A percentile compares a stretch with the other conserved stretches of the same genome.
Evolutionary conservation across 371 early-diverging fungal genomes (phyloP).

Genomic region (Coemansia sp.): DNA sequence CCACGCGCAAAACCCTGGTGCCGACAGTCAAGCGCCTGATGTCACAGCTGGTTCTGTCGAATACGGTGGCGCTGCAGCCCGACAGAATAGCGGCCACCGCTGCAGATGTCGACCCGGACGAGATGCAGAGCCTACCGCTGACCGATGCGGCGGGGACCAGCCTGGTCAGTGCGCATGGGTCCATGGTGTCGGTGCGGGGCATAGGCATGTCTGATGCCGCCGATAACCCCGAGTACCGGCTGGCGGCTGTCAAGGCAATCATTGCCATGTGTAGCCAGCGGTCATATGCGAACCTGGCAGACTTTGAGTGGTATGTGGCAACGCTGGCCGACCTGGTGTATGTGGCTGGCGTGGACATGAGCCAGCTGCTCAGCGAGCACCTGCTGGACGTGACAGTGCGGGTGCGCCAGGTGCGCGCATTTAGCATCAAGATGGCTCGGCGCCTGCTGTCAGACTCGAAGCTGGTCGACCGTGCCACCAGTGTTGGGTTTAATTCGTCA

Average conservation of each 20-base stretch:
- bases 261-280: conserved; percentile 78
- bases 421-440: conserved; percentile 75
- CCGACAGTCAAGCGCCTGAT: conserved; percentile 83
- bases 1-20: conserved; percentile 71
- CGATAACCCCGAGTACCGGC: conserved; percentile 74
- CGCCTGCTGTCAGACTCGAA: conserved; percentile 30
- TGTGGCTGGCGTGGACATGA: conserved; percentile 73
- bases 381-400: conserved; percentile 89
- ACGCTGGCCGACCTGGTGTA: conserved; percentile 75
- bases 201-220: conserved; percentile 24
- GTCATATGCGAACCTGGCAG: conserved; percentile 78
- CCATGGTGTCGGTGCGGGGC: conserved; percentile 6
- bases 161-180: conserved; percentile 32
- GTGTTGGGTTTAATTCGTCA: conserved; percentile 66
- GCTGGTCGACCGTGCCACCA: conserved; percentile 60
- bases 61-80: conserved; percentile 36
- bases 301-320: conserved; percentile 95
- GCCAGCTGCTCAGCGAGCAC: conserved; percentile 65
- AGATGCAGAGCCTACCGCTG: background rate
- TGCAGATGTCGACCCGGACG: background rate
- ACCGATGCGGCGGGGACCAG: conserved; percentile 20
- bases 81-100: background rate
- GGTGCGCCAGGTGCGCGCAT: conserved; percentile 79
- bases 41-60: conserved; percentile 63
- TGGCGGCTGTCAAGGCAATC: conserved; percentile 77